A percentile compares a stretch with the other conserved stretches of the same genome.
Evolutionary conservation across 768 basidiomycete genomes (phyloP).

Genomic region (Mycena galericulata): DNA sequence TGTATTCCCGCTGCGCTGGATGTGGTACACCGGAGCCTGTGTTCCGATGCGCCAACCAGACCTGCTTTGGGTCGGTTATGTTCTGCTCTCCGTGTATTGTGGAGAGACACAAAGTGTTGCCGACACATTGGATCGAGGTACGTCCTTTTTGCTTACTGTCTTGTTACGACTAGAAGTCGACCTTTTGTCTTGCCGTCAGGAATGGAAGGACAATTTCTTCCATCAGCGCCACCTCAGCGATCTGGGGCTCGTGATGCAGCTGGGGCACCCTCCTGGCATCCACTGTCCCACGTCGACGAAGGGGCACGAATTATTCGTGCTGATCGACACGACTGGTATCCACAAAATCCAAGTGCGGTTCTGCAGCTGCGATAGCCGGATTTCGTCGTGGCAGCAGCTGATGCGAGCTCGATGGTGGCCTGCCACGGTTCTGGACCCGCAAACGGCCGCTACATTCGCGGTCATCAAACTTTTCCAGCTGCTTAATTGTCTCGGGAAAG

Average conservation of each 20-base stretch:
- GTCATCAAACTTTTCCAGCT: constrained; percentile 8
- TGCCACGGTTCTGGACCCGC: constrained; percentile 5
- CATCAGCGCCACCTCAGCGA: not conserved
- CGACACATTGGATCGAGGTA: constrained; percentile 10
- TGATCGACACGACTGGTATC: not conserved
- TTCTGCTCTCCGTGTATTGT: constrained; percentile 6
- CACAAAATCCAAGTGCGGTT: not conserved
- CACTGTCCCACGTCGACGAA: not conserved
- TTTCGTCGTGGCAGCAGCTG: constrained; percentile 14
- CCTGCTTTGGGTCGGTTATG: not conserved
- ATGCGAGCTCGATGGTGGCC: constrained; percentile 27
- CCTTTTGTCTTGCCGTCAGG: not conserved
- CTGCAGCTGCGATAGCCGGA: not conserved
- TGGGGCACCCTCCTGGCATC: not conserved
- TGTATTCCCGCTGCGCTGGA: not conserved
- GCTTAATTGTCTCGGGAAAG: constrained; percentile 10
- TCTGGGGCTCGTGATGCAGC: not conserved
- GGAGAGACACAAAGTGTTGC: not conserved
- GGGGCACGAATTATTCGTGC: not conserved
- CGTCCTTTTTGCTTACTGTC: not conserved
- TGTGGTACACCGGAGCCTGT: not conserved
- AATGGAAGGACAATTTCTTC: not conserved
- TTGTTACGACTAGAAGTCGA: not conserved
- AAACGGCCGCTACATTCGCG: not conserved
- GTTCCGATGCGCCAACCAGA: constrained; percentile 1